These are phyloP conservation scores for Phaseolus lunatus DNA, from an alignment of 306 rosid genomes.

Conservation along the genomic window DNA sequence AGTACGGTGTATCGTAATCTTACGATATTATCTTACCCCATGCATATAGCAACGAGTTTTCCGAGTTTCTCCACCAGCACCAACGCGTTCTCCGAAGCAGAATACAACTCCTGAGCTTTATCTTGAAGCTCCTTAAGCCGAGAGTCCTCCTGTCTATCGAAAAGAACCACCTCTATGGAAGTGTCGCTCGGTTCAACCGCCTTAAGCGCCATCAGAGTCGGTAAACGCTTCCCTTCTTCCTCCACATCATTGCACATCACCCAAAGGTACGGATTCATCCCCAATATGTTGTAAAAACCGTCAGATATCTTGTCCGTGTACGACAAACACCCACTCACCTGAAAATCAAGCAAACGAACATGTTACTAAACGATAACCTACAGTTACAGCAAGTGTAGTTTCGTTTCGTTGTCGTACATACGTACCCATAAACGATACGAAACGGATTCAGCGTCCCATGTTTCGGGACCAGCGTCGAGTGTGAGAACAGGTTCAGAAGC, in stretches of 20 bases:
- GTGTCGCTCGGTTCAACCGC: constrained; percentile 71
- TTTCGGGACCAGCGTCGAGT: constrained; percentile 53
- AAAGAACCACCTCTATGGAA: constrained; percentile 80
- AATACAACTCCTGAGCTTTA: constrained; percentile 81
- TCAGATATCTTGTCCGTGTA: constrained; percentile 91
- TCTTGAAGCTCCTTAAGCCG: constrained; percentile 85
- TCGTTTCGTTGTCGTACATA: constrained; percentile 9
- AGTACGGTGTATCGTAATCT: neutral
- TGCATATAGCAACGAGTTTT: constrained; percentile 84
- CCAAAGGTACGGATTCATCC: constrained; percentile 98
- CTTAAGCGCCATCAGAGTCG: constrained; percentile 79
- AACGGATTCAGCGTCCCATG: constrained; percentile 75
- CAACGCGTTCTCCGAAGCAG: constrained; percentile 73
- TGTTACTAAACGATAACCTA: neutral
- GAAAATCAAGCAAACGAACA: constrained; percentile 30
- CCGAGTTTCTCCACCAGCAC: constrained; percentile 88
- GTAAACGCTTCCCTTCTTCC: constrained; percentile 78
- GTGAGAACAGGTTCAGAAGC: constrained; percentile 61
- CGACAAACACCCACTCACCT: constrained; percentile 96
- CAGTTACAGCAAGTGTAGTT: constrained; percentile 5
- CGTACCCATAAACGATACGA: constrained; percentile 94
- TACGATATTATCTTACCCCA: constrained; percentile 71
- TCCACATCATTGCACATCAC: constrained; percentile 80
- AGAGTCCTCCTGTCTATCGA: constrained; percentile 74
- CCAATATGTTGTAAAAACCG: constrained; percentile 93